These are phyloP conservation scores for Colletotrichum coccodes DNA, from an alignment of 2,329 filamentous ascomycete genomes.

Conservation along the genomic window DNA sequence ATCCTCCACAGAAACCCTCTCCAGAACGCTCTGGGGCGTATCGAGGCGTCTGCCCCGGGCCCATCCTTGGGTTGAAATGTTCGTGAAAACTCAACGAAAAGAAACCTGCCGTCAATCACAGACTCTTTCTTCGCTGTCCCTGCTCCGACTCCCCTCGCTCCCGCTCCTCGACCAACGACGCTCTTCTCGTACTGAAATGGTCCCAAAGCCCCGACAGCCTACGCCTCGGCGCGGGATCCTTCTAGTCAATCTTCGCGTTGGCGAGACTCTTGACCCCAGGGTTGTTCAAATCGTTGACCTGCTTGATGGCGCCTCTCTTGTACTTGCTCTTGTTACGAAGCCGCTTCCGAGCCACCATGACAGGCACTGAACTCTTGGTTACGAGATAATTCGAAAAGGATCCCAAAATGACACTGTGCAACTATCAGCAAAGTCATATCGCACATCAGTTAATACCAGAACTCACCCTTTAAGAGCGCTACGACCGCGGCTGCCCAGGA, in stretches of 20 bases:
- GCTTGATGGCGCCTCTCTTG: slow-evolving; percentile 74
- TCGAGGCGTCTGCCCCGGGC: neutral
- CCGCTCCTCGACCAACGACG: neutral
- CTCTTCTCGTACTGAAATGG: neutral
- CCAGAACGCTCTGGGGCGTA: neutral
- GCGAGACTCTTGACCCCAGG: slow-evolving; percentile 74
- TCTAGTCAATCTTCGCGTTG: slow-evolving; percentile 79
- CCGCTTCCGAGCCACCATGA: slow-evolving; percentile 96
- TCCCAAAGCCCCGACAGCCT: slow-evolving; percentile 15
- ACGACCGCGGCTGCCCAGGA: slow-evolving; percentile 89
- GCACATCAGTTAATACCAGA: neutral
- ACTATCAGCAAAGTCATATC: slow-evolving; percentile 43
- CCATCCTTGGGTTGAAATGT: neutral
- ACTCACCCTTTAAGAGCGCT: slow-evolving; percentile 92
- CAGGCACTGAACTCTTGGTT: slow-evolving; percentile 94
- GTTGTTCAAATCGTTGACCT: slow-evolving; percentile 84
- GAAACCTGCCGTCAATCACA: neutral
- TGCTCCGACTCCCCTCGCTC: neutral
- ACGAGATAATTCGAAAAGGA: slow-evolving; percentile 98
- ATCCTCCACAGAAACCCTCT: neutral
- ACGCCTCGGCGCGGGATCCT: slow-evolving; percentile 17
- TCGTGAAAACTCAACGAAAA: neutral
- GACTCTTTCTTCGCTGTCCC: neutral
- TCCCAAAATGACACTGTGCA: slow-evolving; percentile 83
- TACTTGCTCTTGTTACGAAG: slow-evolving; percentile 88